Conservation (phyloP, 306 rosid genomes). For the Casuarina glauca region DNA sequence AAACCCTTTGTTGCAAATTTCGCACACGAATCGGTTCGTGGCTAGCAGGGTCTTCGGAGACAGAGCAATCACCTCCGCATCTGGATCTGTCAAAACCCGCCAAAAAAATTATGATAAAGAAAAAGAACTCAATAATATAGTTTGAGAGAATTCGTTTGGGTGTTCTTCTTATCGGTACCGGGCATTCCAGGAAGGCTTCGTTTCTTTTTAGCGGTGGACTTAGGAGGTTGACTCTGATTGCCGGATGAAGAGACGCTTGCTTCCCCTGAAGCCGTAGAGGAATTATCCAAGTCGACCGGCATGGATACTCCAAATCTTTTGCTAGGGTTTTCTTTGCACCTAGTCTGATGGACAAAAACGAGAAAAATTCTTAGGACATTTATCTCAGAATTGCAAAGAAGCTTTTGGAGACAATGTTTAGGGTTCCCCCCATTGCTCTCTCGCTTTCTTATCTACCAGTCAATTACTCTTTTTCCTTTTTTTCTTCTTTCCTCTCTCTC, state of each 20-base stretch:
- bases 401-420: conserved; percentile 32
- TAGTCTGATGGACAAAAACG: conserved; percentile 25
- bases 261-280: conserved; percentile 80
- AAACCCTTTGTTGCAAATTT: conserved; percentile 92
- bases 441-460: conserved; percentile 59
- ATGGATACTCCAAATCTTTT: conserved; percentile 28
- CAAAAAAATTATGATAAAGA: background rate
- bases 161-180: conserved; percentile 38
- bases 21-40: conserved; percentile 85
- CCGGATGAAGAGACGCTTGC: conserved; percentile 83
- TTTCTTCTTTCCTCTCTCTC: background rate
- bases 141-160: background rate
- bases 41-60: conserved; percentile 86
- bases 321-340: conserved; percentile 17
- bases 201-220: conserved; percentile 63
- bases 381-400: conserved; percentile 39
- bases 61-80: conserved; percentile 88
- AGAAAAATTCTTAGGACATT: conserved; percentile 41
- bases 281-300: conserved; percentile 73
- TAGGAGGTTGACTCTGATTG: conserved; percentile 51
- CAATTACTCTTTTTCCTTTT: conserved; percentile 35
- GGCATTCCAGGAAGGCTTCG: conserved; percentile 96
- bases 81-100: conserved; percentile 65
- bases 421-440: conserved; percentile 35
- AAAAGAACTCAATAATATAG: background rate